Evolutionary conservation across 805 yeast species (phyloP), one percentile per base, ranked within the genome.

Genomic region (Monosporozyma aerobia): DNA sequence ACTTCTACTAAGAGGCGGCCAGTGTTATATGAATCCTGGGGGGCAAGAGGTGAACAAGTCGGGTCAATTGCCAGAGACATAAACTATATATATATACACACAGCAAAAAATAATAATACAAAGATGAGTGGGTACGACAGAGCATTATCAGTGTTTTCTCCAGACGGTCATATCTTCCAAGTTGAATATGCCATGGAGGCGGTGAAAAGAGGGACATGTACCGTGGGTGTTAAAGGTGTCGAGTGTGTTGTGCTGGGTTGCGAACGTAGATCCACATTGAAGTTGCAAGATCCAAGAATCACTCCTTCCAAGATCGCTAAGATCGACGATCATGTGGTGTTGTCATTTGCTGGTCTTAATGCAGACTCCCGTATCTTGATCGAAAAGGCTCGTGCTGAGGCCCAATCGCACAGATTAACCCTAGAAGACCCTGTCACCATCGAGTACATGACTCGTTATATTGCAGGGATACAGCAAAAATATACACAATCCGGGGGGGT

Each of bases 401-500:
- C 98, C 3, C 99, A 94, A 71, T 86, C 95, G 14, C 96, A 90
- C 71, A 80, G 86, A 68, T 78, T 94, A 63, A 89, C 92, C n/a
- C 78, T 92, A 64, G 99, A 92, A 68, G 98, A 94, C 66, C 85
- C 97, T 0, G 97, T 90, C 9, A 76, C 89, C 16, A 79, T 94
- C 53, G 98, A 94, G 66, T 94, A 90, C 69, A 76, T 94, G 69
- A 89, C 99, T 39, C 85, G 86, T 69, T 88, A 88, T 64, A 88
- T 94, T 57, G 99, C 99, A n/a, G 97, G 97, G 23, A 92, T 92
- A 46, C 97, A 94, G 71, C 99, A 94, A 69, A 81, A 84, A 69
- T 94, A 92, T 72, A 94, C 99, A 5, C 99, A 94, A 71, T 83
- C 95, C 49, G 99, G 99, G 60, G 99, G 99, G 70, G 97, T 94